Base-by-base conservation (phyloP, 176 grass and related monocot genomes). In the Saccharum officinarum region DNA sequence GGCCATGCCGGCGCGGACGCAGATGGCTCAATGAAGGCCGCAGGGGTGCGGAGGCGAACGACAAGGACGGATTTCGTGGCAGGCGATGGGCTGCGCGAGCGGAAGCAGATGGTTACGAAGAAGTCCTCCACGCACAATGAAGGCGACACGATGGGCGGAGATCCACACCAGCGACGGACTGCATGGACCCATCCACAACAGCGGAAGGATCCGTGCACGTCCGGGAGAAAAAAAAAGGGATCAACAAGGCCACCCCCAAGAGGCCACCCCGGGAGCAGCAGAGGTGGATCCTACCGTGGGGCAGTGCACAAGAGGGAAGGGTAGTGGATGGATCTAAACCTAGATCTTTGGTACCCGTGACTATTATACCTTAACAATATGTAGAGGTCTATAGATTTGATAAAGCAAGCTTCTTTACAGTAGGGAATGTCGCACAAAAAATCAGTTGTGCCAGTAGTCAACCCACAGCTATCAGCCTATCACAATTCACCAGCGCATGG, bases 321-420 rank as follows among this genome's bases (percentile, higher is more conserved):
- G 18, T 57, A 22, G 52, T 22, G 18, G 52, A 22, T 57, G 52
- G 2, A 57, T 57, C 18, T 57, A 57, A 22, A 22, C 52, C 52
- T 55, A 22, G 0, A 0, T 18, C 52, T 22, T 55, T 55, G 52
- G 52, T 55, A 55, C 52, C 52, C 52, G 17, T 57, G 55, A 18
- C 16, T 54, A 54, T 54, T 54, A 54, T 54, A 18, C 49, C 17
- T 54, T 20, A 54, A 54, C 6, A 18, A 8, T 60, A 60, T 60
- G 22, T 23, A 60, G 55, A 60, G 55, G 55, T 60, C 61, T 72
- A 57, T 78, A 72, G 73, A 80, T 74, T 60, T 42, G 46, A 45
- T 17, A 63, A 47, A 14, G 34, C 31, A 0, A 45, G 23, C 52
- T 76, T 84, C 16, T 47, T 84, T 49, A 73, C 22, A 80, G 44